These are phyloP conservation scores for Exophiala dermatitidis DNA, from an alignment of 2,329 filamentous ascomycete genomes.

Conservation along the genomic window DNA sequence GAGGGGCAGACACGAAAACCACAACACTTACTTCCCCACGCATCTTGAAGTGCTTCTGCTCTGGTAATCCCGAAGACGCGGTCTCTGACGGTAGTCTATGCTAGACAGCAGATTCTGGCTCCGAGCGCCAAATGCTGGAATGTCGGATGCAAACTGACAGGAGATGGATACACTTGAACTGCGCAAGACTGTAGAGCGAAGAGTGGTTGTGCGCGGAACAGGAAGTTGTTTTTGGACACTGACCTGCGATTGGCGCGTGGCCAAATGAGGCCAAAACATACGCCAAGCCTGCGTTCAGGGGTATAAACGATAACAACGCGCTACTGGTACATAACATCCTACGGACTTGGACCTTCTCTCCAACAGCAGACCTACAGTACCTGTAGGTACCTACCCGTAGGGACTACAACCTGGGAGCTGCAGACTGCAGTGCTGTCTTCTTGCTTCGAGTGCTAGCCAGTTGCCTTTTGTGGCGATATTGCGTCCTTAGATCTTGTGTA, in stretches of 20 bases:
- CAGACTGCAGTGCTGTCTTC: too few relatives aligned
- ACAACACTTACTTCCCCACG: slow-evolving; percentile 18
- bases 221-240: not conserved
- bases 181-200: not conserved
- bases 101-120: not conserved
- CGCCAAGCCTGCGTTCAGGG: slow-evolving; percentile 7
- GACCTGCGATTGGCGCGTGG: slow-evolving; percentile 16
- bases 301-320: not conserved
- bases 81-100: not conserved
- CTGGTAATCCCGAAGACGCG: not conserved
- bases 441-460: too few relatives aligned
- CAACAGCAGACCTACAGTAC: too few relatives aligned
- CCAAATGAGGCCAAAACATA: slow-evolving; percentile 5
- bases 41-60: slow-evolving; percentile 10
- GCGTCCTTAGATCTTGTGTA: too few relatives aligned
- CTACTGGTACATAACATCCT: too few relatives aligned
- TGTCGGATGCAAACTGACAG: slow-evolving; percentile 5
- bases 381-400: too few relatives aligned
- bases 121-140: slow-evolving; percentile 1
- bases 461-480: too few relatives aligned
- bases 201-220: slow-evolving; percentile 10
- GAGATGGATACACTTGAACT: not conserved
- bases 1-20: slow-evolving; percentile 13
- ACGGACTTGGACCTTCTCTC: too few relatives aligned
- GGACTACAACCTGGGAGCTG: too few relatives aligned